Evolutionary conservation across 1,284 basidiomycete genomes (phyloP).

Genomic region (Trichosporon sp.): DNA sequence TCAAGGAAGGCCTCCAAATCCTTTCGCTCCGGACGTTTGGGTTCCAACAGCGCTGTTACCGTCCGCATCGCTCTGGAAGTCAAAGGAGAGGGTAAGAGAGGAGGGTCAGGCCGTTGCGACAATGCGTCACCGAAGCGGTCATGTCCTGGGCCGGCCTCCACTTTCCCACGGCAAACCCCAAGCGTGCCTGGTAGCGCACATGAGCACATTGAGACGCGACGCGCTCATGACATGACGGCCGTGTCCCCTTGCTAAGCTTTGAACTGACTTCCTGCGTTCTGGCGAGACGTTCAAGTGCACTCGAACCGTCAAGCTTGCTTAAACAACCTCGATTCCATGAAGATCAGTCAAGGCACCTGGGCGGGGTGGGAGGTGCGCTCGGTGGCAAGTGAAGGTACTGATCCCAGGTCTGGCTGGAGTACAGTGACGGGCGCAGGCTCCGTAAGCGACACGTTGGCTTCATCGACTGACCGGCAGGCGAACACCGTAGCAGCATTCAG

Average conservation of each 20-base stretch:
- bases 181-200: not conserved
- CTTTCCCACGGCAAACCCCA: not conserved
- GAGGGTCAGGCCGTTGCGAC: not conserved
- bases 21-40: constrained; percentile 18
- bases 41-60: constrained; percentile 17
- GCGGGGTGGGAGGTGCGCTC: not conserved
- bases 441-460: not conserved
- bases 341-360: not conserved
- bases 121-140: not conserved
- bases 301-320: not conserved
- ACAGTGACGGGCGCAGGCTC: not conserved
- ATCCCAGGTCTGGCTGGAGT: not conserved
- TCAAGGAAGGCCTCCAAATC: constrained; percentile 62
- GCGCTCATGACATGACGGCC: too few relatives aligned
- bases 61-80: not conserved
- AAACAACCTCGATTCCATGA: not conserved
- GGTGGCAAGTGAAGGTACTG: not conserved
- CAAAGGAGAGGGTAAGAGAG: not conserved
- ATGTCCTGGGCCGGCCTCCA: not conserved
- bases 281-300: too few relatives aligned
- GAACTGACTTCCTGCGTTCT: not conserved
- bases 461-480: not conserved
- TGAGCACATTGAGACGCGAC: not conserved
- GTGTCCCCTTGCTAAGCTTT: too few relatives aligned
- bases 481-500: not conserved